Evolutionary conservation across 306 rosid genomes (phyloP).

Genomic region (Boehmeria nivea): DNA sequence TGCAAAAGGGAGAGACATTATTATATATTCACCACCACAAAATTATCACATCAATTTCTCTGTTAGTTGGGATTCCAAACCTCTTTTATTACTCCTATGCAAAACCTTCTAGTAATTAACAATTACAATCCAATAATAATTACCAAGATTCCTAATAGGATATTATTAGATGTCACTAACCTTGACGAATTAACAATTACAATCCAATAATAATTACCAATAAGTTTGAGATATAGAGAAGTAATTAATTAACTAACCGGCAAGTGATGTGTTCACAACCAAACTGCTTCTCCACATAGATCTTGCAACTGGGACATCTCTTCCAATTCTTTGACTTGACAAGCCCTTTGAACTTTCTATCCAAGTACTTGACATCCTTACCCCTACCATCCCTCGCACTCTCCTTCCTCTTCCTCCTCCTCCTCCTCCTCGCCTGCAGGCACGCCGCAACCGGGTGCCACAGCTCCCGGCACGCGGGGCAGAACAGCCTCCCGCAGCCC

Average conservation of each 20-base stretch:
- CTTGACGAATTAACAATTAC: too few species aligned
- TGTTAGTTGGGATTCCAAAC: too few species aligned
- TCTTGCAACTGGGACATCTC: conserved; percentile 1
- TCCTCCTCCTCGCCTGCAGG: neutral
- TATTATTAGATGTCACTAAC: too few species aligned
- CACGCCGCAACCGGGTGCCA: conserved; percentile 36
- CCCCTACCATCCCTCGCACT: neutral
- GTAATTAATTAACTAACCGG: conserved; percentile 1
- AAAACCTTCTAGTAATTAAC: too few species aligned
- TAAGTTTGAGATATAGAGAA: neutral
- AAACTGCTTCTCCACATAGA: neutral
- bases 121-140: too few species aligned
- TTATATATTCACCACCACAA: too few species aligned
- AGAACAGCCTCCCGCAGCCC: conserved; percentile 34
- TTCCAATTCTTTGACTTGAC: neutral
- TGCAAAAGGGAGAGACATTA: too few species aligned
- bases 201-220: too few species aligned
- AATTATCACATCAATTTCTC: too few species aligned
- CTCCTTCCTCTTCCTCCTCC: neutral
- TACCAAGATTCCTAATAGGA: too few species aligned
- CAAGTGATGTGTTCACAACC: neutral
- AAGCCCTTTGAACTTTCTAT: neutral
- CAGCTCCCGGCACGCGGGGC: conserved; percentile 34
- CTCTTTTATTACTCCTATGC: too few species aligned
- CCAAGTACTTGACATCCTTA: neutral